Evolutionary conservation across 495 filamentous ascomycete genomes (phyloP).

Genomic region (Talaromyces wortmannii): DNA sequence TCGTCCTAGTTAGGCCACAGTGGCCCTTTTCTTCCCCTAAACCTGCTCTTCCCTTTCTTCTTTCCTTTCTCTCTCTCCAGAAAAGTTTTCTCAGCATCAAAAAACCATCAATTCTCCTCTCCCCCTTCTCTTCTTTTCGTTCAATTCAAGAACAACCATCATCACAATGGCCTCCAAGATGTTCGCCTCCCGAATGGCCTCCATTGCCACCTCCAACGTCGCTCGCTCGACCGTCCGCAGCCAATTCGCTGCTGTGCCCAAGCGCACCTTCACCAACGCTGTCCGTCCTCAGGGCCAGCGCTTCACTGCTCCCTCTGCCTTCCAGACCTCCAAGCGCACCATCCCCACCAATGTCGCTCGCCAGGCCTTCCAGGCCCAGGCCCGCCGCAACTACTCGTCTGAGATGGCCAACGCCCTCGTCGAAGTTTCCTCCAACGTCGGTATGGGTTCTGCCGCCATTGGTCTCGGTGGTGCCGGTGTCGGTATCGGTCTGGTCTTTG

Average conservation of each 20-base stretch:
- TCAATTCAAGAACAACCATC: constrained; percentile 24
- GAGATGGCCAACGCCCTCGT: constrained; percentile 81
- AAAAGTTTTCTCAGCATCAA: not conserved
- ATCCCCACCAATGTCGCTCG: constrained; percentile 53
- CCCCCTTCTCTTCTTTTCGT: constrained; percentile 24
- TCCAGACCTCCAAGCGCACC: constrained; percentile 61
- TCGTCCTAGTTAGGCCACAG: not conserved
- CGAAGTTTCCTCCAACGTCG: constrained; percentile 79
- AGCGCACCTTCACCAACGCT: constrained; percentile 58
- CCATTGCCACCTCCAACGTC: constrained; percentile 56
- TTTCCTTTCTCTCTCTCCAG: not conserved
- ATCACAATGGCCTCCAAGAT: constrained; percentile 73
- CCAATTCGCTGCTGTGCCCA: constrained; percentile 53
- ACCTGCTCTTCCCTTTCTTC: not conserved
- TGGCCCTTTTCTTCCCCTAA: not conserved
- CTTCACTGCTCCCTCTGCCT: constrained; percentile 11
- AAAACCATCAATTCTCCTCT: constrained; percentile 15
- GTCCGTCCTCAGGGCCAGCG: constrained; percentile 21
- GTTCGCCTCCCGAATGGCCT: constrained; percentile 19
- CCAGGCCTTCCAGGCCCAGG: constrained; percentile 53
- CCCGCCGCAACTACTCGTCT: constrained; percentile 67
- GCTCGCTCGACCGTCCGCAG: constrained; percentile 61
- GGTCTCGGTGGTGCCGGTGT: constrained; percentile 88
- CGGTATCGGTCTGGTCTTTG: constrained; percentile 90
- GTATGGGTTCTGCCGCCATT: constrained; percentile 80